Conservation (phyloP, 805 yeast species). For the Yarrowia porcina region DNA sequence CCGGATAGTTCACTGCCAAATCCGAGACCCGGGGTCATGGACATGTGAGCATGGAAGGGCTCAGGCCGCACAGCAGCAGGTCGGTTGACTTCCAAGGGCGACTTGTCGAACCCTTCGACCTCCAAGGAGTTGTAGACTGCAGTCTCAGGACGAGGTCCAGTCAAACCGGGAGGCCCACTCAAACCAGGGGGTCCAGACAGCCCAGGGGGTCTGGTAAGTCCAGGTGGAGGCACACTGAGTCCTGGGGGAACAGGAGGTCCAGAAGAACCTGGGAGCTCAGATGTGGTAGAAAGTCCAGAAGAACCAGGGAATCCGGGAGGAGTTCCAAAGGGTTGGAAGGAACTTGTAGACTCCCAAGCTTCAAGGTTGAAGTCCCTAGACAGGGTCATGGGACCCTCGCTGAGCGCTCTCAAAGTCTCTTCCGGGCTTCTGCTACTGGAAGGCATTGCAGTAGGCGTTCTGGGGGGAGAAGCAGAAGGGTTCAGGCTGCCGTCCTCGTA, state of each 20-base stretch:
- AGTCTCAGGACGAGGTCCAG: conserved; percentile 9
- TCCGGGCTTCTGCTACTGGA: background rate
- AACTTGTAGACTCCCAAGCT: background rate
- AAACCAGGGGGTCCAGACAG: background rate
- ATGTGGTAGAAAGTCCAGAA: background rate
- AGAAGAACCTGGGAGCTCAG: too few species aligned
- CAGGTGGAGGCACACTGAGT: background rate
- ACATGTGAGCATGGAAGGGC: conserved; percentile 7
- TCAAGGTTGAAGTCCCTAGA: background rate
- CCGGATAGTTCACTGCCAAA: background rate
- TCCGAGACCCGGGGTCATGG: conserved; percentile 4
- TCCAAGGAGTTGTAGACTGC: background rate
- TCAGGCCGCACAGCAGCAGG: background rate
- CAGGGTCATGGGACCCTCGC: conserved; percentile 4
- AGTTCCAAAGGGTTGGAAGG: background rate
- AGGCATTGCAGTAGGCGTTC: background rate
- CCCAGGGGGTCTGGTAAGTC: background rate
- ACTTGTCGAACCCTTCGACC: background rate
- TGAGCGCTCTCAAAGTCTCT: background rate
- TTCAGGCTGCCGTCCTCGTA: background rate
- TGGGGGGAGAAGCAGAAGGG: background rate
- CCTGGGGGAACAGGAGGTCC: background rate
- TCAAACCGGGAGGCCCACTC: background rate
- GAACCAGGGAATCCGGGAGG: background rate
- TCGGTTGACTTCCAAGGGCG: background rate